Base-by-base conservation (phyloP, 2,329 filamentous ascomycete species). In the Ascochyta lentis region DNA sequence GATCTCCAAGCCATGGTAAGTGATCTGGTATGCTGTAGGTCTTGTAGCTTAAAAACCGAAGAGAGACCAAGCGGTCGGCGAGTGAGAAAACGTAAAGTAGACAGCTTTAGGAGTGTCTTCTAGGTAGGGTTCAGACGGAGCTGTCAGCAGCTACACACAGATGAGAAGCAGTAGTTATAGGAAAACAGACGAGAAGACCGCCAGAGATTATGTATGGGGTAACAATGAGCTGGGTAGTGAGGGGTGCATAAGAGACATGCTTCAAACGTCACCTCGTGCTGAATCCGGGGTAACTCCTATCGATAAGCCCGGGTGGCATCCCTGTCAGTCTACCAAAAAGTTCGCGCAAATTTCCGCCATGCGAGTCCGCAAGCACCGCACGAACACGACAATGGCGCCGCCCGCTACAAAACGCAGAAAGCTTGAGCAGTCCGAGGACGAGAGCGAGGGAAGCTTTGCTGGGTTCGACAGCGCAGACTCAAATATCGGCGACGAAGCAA, bases 1-100 rank as follows among this genome's bases (percentile, higher is more conserved):
- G 90, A 92, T 64, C 86, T 86, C 95, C 95, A 99, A 56, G 94
- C 93, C 95, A 99, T 98, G 56, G 60, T 82, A 63, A 63, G 51
- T 12, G 45, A 23, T 61, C 58, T 52, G 4, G 49, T 26, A 5
- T 15, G 40, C 29, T 60, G 61, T 47, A 9, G 35, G 49, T 15
- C 52, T 22, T 59, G 60, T 38, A 9, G 39, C 45, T 27, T 58
- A 34, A 31, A 22, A 13, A 44, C 52, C 38, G 43, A 19, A 35
- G 40, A 33, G 43, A 55, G 48, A 27, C 60, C 63, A 22, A 23
- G 38, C 34, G 37, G 47, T 9, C 31, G 42, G 56, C 67, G 59
- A 29, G 56, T 37, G 52, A 60, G 54, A 61, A 64, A 67, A 58
- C 58, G 24, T 54, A 67, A 41, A 33, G 40, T 58, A 27, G 53